Evolutionary conservation across 192 early-diverging fungal species (phyloP), one percentile per base, ranked within the genome.

Genomic region (Mortierella hygrophila): DNA sequence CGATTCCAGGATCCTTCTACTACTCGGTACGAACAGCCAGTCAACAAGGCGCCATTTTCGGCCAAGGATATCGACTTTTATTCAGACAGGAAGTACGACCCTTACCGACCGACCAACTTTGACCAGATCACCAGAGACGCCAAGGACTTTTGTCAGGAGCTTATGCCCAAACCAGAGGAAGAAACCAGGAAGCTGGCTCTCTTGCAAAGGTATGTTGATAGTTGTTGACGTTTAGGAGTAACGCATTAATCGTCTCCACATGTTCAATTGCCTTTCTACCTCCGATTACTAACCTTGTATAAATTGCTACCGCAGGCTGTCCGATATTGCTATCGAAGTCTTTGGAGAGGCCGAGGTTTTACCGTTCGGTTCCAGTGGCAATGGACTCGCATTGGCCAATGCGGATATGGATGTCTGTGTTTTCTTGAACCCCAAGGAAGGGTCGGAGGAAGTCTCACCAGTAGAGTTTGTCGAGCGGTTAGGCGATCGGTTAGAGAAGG

Each of bases 381-480:
- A 85, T 49, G 83, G 83, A 6, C 44, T 85, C 20, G 83, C 83
- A 0, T 71, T 85, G 13, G 83, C 83, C 26, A 85, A 85, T 42
- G 83, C 83, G 0, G 83, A 85, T 41, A 85, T 85, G 83, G 83
- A 85, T 29, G 83, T 85, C 2, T 85, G 83, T 55, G 83, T 85
- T 5, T 85, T 85, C 69, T 44, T 85, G 78, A 80, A 68, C 26
- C 18, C n/a, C 26, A 63, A 80, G 26, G 60, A 80, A 9, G 77
- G 65, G 46, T 46, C 46, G 23, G 78, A 79, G 16, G 74, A 85
- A 21, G 83, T 85, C 8, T 85, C 83, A 8, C 78, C 83, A 11
- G 83, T 79, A 2, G 83, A 85, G n/a, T 85, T 85, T 69, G 83
- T 85, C n/a, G 83, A 85, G 52, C 78, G 83, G 83, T 80, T 85